phyloP scores from a whole-genome alignment of 1,139 yeast genomes.

The Saccharomyces hybrid region DNA sequence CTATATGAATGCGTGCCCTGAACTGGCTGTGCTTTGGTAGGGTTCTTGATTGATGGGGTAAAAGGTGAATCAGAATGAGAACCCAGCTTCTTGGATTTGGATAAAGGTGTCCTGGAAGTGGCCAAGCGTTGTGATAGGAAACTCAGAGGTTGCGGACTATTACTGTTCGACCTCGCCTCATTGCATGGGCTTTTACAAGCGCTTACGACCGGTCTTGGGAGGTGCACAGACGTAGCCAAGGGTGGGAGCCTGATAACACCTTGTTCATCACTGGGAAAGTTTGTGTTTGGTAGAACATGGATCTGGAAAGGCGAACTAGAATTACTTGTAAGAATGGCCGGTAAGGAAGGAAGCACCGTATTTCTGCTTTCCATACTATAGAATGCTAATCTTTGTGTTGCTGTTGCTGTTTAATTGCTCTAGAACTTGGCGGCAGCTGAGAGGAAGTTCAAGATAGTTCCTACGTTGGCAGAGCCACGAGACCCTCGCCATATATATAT shows the following conservation, averaged over 20 bases:
- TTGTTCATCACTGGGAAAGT: slow-evolving; percentile 12
- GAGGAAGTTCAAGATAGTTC: not conserved
- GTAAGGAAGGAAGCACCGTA: not conserved
- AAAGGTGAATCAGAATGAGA: not conserved
- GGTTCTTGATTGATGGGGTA: not conserved
- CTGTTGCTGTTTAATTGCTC: not conserved
- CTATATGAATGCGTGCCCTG: slow-evolving; percentile 4
- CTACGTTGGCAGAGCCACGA: not conserved
- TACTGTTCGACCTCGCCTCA: not conserved
- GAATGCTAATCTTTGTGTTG: not conserved
- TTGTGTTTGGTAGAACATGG: not conserved
- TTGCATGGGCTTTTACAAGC: not conserved
- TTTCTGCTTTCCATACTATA: not conserved
- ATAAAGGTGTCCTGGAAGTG: not conserved
- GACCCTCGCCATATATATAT: not conserved
- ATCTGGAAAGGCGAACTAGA: not conserved
- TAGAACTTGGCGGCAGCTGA: not conserved
- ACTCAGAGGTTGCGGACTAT: not conserved
- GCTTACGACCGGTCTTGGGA: not conserved
- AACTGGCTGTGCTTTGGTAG: not conserved
- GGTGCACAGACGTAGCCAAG: not conserved
- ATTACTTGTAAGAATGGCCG: not conserved
- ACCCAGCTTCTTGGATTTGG: not conserved
- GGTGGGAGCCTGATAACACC: slow-evolving; percentile 7
- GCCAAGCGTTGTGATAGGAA: not conserved